phyloP scores from a whole-genome alignment of 495 filamentous ascomycete genomes.

The Daldinia grandis region DNA sequence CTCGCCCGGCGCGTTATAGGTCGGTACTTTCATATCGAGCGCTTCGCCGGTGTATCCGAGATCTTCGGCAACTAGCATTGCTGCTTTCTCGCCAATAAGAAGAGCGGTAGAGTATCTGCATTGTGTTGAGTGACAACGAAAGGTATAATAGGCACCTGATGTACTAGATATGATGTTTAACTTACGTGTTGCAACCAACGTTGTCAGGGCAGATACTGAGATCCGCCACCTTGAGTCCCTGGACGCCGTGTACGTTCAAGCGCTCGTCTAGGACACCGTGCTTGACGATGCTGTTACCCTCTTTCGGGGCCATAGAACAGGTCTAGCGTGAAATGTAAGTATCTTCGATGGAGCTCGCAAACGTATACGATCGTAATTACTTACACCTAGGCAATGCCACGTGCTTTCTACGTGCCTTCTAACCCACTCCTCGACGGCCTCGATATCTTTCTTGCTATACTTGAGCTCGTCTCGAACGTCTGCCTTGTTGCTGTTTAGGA shows the following conservation, averaged over 20 bases:
- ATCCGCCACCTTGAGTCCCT: conserved; percentile 84
- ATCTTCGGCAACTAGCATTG: conserved; percentile 75
- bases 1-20: conserved; percentile 68
- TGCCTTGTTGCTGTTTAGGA: conserved; percentile 61
- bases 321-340: conserved; percentile 59
- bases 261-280: conserved; percentile 83
- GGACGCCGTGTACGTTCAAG: conserved; percentile 81
- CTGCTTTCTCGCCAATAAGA: conserved; percentile 85
- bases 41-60: conserved; percentile 77
- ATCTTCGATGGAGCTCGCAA: neutral
- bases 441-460: conserved; percentile 73
- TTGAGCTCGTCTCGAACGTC: conserved; percentile 67
- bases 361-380: conserved; percentile 24
- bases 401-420: conserved; percentile 80
- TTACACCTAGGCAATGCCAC: conserved; percentile 72
- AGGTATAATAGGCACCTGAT: too few species aligned
- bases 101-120: conserved; percentile 71
- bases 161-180: conserved; percentile 11
- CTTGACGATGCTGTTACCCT: conserved; percentile 81
- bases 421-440: conserved; percentile 79
- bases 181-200: conserved; percentile 80
- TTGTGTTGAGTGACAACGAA: neutral
- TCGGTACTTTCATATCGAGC: conserved; percentile 78
- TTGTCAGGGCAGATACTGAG: conserved; percentile 84
- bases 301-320: conserved; percentile 81